Base-by-base conservation (phyloP, 805 yeast species). In the Ogataea salicorniae region DNA sequence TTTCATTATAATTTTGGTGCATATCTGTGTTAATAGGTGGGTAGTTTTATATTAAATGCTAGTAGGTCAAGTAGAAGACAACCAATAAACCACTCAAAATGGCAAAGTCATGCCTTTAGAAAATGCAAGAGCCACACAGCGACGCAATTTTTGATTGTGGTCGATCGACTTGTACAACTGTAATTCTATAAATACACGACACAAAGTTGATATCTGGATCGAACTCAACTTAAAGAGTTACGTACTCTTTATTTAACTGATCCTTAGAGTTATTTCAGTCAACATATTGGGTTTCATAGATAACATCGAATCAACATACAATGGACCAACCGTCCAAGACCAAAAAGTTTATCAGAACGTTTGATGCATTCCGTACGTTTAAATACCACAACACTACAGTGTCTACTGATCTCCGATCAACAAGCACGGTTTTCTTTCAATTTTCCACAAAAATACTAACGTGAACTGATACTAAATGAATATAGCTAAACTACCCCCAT, bases 281-380 rank as follows among this genome's bases (percentile, higher is more conserved):
- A 9, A 26, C 31, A 3, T 9, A 26, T 26, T 26, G 11, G 11
- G 4, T 2, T 9, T 3, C 31, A 26, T 26, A 26, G 13, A 9
- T 11, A 26, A 26, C 13, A 9, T 9, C 11, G 1, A 26, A 9
- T 11, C 11, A 11, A 26, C 31, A 26, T 26, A 15, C 41, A 39
- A 39, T 61, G 64, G 63, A 58, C n/a, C 44, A 54, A 23, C 54
- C 31, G 6, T 26, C 31, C 11, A 26, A 26, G 9, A 26, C 64
- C 16, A 52, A 56, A 29, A 51, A 51, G 29, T 43, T 57, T n/a
- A 54, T 64, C 26, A 71, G 74, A 50, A 68, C 81, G 1, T 83
- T 84, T 63, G 91, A 84, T 66, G 91, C 90, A 2, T 84, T 84
- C 52, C 89, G 81, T 74, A 72, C 56, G 81, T 74, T 3, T 5